Conservation (phyloP, 192 early-diverging fungal genomes). For the Gamsiella multidivaricata region DNA sequence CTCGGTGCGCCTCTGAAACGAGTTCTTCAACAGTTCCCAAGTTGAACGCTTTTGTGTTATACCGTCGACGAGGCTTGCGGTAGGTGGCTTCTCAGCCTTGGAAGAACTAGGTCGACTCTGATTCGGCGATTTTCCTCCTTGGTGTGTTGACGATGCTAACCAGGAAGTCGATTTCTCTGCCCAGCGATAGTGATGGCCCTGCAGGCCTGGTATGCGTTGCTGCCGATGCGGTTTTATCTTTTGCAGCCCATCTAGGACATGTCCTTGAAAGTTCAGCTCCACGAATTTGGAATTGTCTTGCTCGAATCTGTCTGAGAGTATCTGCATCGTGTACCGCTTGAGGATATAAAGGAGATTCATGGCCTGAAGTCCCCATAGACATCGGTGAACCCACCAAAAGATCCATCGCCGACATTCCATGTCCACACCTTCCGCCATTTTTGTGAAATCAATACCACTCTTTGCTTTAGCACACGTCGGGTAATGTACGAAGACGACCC, state of each 20-base stretch:
- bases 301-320: constrained; percentile 41
- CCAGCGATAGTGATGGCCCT: constrained; percentile 14
- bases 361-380: constrained; percentile 28
- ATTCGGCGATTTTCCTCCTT: constrained; percentile 12
- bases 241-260: constrained; percentile 34
- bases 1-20: not conserved
- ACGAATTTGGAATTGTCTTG: constrained; percentile 36
- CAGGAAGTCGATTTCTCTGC: constrained; percentile 19
- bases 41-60: constrained; percentile 1
- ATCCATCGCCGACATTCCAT: constrained; percentile 37
- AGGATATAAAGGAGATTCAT: constrained; percentile 37
- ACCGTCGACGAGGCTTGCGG: constrained; percentile 4
- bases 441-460: not conserved
- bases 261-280: constrained; percentile 46
- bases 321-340: constrained; percentile 40
- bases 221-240: constrained; percentile 28
- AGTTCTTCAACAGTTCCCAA: constrained; percentile 16
- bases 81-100: constrained; percentile 21
- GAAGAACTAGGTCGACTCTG: constrained; percentile 21
- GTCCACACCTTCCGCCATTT: constrained; percentile 11
- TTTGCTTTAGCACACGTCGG: constrained; percentile 25
- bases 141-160: constrained; percentile 9
- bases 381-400: constrained; percentile 45
- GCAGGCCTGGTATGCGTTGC: not conserved
- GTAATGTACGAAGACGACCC: constrained; percentile 25